A percentile compares a stretch with the other conserved stretches of the same genome.
phyloP scores from a whole-genome alignment of 1,139 yeast genomes.

The Pichia sp. region DNA sequence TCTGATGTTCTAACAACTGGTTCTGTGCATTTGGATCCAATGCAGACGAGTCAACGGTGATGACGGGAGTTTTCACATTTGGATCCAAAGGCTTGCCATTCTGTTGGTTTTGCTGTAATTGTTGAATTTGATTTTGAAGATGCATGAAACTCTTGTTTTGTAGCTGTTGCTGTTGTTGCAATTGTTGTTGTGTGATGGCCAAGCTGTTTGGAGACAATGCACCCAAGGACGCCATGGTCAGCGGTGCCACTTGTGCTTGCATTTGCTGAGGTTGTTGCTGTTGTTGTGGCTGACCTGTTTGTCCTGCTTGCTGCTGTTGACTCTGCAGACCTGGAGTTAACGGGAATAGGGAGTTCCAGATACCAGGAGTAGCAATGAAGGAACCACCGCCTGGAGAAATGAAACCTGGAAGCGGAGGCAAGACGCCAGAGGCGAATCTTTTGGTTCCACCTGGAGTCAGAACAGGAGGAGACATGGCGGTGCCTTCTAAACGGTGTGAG shows the following conservation, averaged over 20 bases:
- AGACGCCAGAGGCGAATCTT: constrained; percentile 32
- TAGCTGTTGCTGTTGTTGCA: constrained; percentile 20
- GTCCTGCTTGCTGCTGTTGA: constrained; percentile 30
- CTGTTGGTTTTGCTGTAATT: constrained; percentile 3
- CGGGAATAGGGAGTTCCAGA: constrained; percentile 47
- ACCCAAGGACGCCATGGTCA: constrained; percentile 1
- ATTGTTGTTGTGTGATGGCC: constrained; percentile 10
- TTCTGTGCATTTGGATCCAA: no score
- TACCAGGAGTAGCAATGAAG: constrained; percentile 50
- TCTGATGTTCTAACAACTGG: no score
- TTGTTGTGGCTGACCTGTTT: constrained; percentile 6
- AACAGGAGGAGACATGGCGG: constrained; percentile 44
- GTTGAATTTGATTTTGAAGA: constrained; percentile 11
- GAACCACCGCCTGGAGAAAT: constrained; percentile 35
- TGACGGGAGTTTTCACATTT: not conserved
- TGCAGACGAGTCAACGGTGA: no score
- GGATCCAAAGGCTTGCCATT: not conserved
- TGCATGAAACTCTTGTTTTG: constrained; percentile 7
- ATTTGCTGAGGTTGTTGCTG: constrained; percentile 1
- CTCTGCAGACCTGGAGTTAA: constrained; percentile 29
- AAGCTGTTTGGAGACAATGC: constrained; percentile 12
- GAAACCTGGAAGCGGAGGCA: constrained; percentile 47
- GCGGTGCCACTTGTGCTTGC: no score
- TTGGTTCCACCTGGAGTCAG: constrained; percentile 55
- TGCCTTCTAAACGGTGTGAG: not conserved